Evolutionary conservation across 805 yeast genomes (phyloP).

Genomic region (Naumovozyma baii): DNA sequence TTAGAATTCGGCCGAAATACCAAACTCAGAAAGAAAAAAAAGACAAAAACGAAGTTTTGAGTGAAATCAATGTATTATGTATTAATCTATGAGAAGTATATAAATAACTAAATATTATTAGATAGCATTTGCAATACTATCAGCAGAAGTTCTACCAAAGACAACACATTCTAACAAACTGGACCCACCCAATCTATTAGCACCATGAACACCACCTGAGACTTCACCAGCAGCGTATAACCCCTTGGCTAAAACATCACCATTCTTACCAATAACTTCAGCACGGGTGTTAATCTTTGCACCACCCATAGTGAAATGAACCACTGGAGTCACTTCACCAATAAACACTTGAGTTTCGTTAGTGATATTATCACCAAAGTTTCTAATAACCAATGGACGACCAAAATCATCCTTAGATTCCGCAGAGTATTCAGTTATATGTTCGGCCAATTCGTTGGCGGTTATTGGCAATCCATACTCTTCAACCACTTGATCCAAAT

Average conservation of each 20-base stretch:
- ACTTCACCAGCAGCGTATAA: constrained; percentile 59
- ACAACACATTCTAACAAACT: constrained; percentile 52
- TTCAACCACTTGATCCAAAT: constrained; percentile 26
- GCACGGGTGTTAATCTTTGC: constrained; percentile 43
- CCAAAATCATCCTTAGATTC: constrained; percentile 28
- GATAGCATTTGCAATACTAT: constrained; percentile 17
- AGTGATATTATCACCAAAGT: constrained; percentile 22
- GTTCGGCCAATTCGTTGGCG: constrained; percentile 17
- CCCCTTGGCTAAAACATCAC: constrained; percentile 32
- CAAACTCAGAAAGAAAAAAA: too few relatives aligned
- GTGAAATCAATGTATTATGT: too few relatives aligned
- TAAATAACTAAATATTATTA: too few relatives aligned
- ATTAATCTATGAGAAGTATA: too few relatives aligned
- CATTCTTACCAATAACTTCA: constrained; percentile 33
- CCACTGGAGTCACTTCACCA: constrained; percentile 50
- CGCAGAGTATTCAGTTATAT: constrained; percentile 19
- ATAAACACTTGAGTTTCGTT: constrained; percentile 31
- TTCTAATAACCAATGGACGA: constrained; percentile 29
- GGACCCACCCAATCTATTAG: constrained; percentile 51
- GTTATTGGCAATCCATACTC: constrained; percentile 16
- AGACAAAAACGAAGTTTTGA: too few relatives aligned
- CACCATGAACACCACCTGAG: constrained; percentile 62
- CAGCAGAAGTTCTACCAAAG: constrained; percentile 46
- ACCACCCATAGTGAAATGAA: constrained; percentile 65
- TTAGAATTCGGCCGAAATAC: too few relatives aligned